Evolutionary conservation across 2,329 filamentous ascomycete species (phyloP), one percentile per base, ranked within the genome.

Genomic region (Alternaria brassicae): DNA sequence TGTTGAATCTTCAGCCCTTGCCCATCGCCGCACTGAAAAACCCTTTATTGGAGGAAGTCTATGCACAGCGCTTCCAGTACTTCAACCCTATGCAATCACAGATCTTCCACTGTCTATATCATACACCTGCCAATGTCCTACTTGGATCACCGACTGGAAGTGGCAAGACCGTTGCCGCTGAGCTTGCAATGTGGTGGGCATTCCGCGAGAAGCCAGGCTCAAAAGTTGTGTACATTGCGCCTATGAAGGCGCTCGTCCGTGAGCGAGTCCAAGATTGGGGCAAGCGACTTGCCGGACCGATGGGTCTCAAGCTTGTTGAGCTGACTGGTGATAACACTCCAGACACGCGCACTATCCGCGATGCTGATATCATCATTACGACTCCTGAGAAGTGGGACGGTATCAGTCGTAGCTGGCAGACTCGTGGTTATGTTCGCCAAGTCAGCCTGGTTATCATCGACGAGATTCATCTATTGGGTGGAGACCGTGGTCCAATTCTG

Each of bases 311-410:
- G 78, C 83, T 99, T 19, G 95, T 99, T 15, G 95, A 99, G 79
- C 82, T 99, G 81, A 99, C 96, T 12, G 93, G 91, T 82, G 95
- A 99, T 81, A 99, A 98, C 72, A 99, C 96, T 0, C 96, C 96
- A 0, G 95, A 99, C 74, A 99, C 95, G 0, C 86, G 92, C 50
- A 97, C 94, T 0, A 99, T 99, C 70, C 88, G 93, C 68, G 91
- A 98, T 74, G 95, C 95, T 3, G 95, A 99, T 75, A 92, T 99
- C 62, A 99, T 99, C 70, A 93, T 99, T 71, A 99, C 95, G 0
- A 99, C 96, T 0, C 96, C 95, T n/a, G 95, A 99, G 80, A 99
- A 99, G 77, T 99, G 95, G 95, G 96, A 99, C 75, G 96, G 96
- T 86, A 98, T 99, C 68, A 97, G 92, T 70, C 91, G 95, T 86